Conservation (phyloP, 352 stramenopile genomes). For the Globisporangium alternatum region DNA sequence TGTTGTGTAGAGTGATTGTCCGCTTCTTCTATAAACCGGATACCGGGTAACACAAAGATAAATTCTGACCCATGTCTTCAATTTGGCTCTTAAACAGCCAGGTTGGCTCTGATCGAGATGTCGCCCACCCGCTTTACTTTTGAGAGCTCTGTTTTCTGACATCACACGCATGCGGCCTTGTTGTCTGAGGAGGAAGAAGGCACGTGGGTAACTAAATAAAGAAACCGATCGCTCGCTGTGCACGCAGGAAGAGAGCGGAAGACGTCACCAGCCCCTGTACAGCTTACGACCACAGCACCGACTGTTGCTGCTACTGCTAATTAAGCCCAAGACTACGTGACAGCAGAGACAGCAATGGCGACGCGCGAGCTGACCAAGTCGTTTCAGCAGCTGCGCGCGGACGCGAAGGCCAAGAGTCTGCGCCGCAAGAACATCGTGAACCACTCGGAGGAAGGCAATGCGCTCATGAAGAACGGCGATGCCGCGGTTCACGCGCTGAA, state of each 20-base stretch:
- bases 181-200: constrained; percentile 6
- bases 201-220: constrained; percentile 9
- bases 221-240: constrained; percentile 5
- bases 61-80: neutral
- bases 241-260: constrained; percentile 2
- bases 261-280: neutral
- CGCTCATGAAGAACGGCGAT: constrained; percentile 58
- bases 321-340: neutral
- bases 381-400: constrained; percentile 66
- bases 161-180: neutral
- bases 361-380: constrained; percentile 73
- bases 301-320: neutral
- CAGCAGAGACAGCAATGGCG: constrained; percentile 39
- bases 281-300: neutral
- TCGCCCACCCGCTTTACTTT: neutral
- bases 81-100: neutral
- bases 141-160: neutral
- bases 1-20: no score
- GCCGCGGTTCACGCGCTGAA: constrained; percentile 28
- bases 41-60: neutral
- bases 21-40: neutral
- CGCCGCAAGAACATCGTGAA: constrained; percentile 83
- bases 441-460: constrained; percentile 60
- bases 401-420: constrained; percentile 83
- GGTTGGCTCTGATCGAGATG: neutral